Conservation (phyloP, 2,329 filamentous ascomycete genomes). For the Fusarium bulbicola region DNA sequence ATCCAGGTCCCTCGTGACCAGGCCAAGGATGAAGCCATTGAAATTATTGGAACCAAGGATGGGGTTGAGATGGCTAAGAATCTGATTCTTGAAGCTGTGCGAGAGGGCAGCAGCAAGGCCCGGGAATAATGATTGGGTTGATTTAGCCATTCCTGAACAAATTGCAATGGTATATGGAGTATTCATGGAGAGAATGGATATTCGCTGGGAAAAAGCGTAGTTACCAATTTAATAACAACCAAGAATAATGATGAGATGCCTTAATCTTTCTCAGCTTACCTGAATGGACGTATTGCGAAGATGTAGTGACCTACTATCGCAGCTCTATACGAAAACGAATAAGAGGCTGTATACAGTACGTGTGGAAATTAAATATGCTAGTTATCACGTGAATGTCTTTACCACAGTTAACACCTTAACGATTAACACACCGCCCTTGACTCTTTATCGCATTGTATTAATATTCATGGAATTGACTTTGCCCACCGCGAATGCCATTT, state of each 20-base stretch:
- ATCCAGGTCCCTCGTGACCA: slow-evolving; percentile 92
- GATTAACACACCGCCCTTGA: slow-evolving; percentile 12
- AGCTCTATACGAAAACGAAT: no score
- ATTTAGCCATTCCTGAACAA: slow-evolving; percentile 21
- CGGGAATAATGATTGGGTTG: slow-evolving; percentile 40
- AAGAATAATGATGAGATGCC: slow-evolving; percentile 25
- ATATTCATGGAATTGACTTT: background rate
- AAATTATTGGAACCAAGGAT: slow-evolving; percentile 81
- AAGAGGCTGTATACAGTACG: no score
- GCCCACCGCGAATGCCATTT: background rate
- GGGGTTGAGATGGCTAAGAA: slow-evolving; percentile 89
- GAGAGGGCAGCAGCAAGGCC: slow-evolving; percentile 61
- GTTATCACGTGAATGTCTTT: slow-evolving; percentile 17
- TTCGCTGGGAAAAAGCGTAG: slow-evolving; percentile 2
- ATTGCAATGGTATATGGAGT: slow-evolving; percentile 18
- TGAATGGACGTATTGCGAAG: background rate
- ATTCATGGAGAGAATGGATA: slow-evolving; percentile 21
- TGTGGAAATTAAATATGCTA: slow-evolving; percentile 25
- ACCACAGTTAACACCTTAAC: background rate
- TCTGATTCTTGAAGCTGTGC: slow-evolving; percentile 85
- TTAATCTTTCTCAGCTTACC: background rate
- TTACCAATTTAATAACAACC: slow-evolving; percentile 27
- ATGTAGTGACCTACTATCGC: background rate
- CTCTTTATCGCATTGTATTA: background rate
- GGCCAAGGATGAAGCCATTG: slow-evolving; percentile 80